Evolutionary conservation across 345 rosid species (phyloP).

Genomic region (Eutrema heterophyllum): DNA sequence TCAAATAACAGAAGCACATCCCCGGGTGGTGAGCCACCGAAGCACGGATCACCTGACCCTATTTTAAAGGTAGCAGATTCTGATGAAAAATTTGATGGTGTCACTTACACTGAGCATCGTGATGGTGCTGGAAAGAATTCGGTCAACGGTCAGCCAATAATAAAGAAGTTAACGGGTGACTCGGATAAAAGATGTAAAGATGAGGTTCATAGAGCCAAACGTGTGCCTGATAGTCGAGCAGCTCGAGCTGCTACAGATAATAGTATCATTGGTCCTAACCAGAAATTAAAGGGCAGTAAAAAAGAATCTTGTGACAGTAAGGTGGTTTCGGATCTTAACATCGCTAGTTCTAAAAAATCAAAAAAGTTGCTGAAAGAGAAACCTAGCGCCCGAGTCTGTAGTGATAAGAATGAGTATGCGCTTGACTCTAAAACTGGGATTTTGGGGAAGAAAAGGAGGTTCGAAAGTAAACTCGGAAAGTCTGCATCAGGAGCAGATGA

Average conservation of each 20-base stretch:
- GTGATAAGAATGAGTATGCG: slow-evolving; percentile 21
- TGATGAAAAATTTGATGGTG: slow-evolving; percentile 24
- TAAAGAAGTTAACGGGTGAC: slow-evolving; percentile 30
- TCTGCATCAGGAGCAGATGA: slow-evolving; percentile 36
- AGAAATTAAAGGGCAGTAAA: slow-evolving; percentile 38
- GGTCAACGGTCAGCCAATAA: slow-evolving; percentile 36
- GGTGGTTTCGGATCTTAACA: slow-evolving; percentile 31
- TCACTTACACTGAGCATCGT: slow-evolving; percentile 29
- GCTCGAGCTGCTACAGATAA: slow-evolving; percentile 19
- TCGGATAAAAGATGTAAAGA: slow-evolving; percentile 27
- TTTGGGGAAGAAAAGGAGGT: slow-evolving; percentile 35
- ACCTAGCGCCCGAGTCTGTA: slow-evolving; percentile 30
- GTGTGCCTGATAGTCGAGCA: slow-evolving; percentile 32
- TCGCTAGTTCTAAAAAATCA: slow-evolving; percentile 30
- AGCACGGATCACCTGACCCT: slow-evolving; percentile 27
- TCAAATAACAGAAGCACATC: slow-evolving; percentile 37
- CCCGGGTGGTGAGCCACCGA: slow-evolving; percentile 30
- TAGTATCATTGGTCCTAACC: slow-evolving; percentile 26
- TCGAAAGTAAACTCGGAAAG: slow-evolving; percentile 40
- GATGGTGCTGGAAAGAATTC: slow-evolving; percentile 26
- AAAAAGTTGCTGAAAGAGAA: slow-evolving; percentile 36
- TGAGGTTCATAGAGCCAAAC: slow-evolving; percentile 33
- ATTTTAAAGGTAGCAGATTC: slow-evolving; percentile 34
- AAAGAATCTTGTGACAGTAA: slow-evolving; percentile 26
- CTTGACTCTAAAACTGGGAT: slow-evolving; percentile 28